These are phyloP conservation scores for Leccinum aurantiacum DNA, from an alignment of 768 basidiomycete species.

Conservation along the genomic window DNA sequence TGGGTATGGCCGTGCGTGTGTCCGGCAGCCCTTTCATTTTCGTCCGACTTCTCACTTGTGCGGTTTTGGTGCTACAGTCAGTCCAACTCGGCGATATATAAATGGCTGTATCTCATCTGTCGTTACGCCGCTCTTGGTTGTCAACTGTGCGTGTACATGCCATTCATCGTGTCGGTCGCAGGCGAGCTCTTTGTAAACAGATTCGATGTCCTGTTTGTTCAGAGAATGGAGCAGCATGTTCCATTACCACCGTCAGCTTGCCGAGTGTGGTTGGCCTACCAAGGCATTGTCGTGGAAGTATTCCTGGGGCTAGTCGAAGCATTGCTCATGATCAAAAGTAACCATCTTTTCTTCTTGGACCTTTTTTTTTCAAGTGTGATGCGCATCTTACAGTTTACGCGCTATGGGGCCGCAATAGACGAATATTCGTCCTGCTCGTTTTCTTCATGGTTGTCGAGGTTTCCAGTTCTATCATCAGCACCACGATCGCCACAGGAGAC, in stretches of 20 bases:
- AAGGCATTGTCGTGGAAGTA: constrained; percentile 2
- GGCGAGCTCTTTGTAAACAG: not conserved
- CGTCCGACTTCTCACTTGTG: not conserved
- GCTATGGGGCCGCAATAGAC: constrained; percentile 5
- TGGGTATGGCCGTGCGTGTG: constrained; percentile 11
- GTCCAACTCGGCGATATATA: not conserved
- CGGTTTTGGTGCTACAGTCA: not conserved
- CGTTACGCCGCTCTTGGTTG: constrained; percentile 9
- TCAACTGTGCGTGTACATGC: constrained; percentile 6
- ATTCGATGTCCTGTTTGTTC: constrained; percentile 4
- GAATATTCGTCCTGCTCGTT: constrained; percentile 3
- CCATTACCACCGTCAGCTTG: constrained; percentile 1
- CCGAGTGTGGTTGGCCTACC: constrained; percentile 12
- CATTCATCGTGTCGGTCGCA: not conserved
- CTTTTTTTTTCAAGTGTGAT: not conserved
- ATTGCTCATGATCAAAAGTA: constrained; percentile 14
- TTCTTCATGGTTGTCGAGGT: constrained; percentile 4
- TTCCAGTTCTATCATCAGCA: constrained; percentile 3
- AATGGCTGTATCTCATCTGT: constrained; percentile 13
- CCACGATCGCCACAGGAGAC: not conserved
- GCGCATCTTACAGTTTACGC: constrained; percentile 4
- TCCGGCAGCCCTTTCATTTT: not conserved
- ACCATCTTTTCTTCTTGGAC: not conserved
- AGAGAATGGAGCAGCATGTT: constrained; percentile 4
- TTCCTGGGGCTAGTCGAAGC: constrained; percentile 12